Evolutionary conservation across 192 early-diverging fungal genomes (phyloP), one percentile per base, ranked within the genome.

Genomic region (Haplosporangium gracile): DNA sequence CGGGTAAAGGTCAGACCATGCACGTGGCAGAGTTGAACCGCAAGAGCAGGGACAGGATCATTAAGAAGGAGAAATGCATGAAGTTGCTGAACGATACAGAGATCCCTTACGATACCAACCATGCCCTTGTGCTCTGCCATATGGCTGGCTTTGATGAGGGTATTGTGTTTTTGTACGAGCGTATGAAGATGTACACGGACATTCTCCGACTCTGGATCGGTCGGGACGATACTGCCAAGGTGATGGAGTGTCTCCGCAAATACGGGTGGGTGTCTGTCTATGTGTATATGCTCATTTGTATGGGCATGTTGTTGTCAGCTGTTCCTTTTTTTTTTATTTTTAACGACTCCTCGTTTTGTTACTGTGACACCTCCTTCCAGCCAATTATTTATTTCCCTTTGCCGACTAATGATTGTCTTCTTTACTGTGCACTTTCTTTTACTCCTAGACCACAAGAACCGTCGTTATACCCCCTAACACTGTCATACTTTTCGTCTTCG

Each of bases 51-150:
- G 89, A 89, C 20, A 40, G 76, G 72, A 76, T 78, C 10, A 70
- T 85, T 26, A 82, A 79, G 77, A 89, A 85, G 55, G 88, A 93
- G 45, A 96, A 96, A 60, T 94, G 94, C 0, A 82, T 97, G 79
- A 90, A 83, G 24, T 75, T 99, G 60, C 80, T 99, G 47, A 90
- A 93, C 68, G 91, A 94, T 79, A 91, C 94, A 4, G 89, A 89
- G 40, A 79, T 89, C 16, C 86, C 84, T 20, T 97, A 98, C 78
- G 98, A 99, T 89, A 91, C 95, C 74, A 97, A 98, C 80, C 96
- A 98, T 29, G 97, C 97, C 1, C 90, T 98, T 70, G 94, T 99
- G 10, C 90, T 99, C 9, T 99, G 98, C 78, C 95, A 97, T 47
- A 91, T 95, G 68, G 94, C 95, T 60, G 86, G 93, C 1, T 99